Percentiles rank a stretch among this genome's conserved stretches.
Evolutionary conservation across 129 eudicot genomes (phyloP).

Genomic region (Chrysanthemum lavandulifolium): DNA sequence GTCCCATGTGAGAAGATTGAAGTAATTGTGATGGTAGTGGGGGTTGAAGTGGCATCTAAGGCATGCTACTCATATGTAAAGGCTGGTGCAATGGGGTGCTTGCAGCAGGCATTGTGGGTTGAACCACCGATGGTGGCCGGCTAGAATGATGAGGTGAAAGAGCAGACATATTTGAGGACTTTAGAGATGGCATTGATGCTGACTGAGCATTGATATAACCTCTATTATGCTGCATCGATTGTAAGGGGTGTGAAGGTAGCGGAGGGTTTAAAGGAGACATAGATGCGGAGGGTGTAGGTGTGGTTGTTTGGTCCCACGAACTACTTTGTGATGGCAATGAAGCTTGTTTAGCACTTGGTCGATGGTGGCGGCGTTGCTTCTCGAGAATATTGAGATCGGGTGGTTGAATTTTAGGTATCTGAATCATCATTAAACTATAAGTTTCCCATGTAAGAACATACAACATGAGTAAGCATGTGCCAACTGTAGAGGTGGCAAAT

Average conservation of each 20-base stretch:
- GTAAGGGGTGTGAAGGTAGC: slow-evolving; percentile 49
- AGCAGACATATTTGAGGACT: slow-evolving; percentile 52
- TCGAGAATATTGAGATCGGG: slow-evolving; percentile 50
- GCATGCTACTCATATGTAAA: slow-evolving; percentile 44
- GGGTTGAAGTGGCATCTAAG: slow-evolving; percentile 66
- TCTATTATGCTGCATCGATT: slow-evolving; percentile 45
- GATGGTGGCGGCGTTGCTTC: slow-evolving; percentile 55
- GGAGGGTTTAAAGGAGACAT: slow-evolving; percentile 46
- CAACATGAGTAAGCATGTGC: neutral
- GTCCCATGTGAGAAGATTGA: slow-evolving; percentile 51
- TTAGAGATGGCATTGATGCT: slow-evolving; percentile 45
- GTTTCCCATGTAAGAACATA: slow-evolving; percentile 3
- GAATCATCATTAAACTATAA: slow-evolving; percentile 16
- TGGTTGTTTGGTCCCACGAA: slow-evolving; percentile 46
- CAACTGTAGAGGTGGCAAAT: no score
- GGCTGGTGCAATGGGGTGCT: slow-evolving; percentile 65
- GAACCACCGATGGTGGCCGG: slow-evolving; percentile 50
- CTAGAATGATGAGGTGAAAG: slow-evolving; percentile 61
- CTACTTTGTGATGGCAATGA: slow-evolving; percentile 47
- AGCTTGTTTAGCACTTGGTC: slow-evolving; percentile 39
- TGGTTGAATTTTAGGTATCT: slow-evolving; percentile 56
- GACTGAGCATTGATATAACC: slow-evolving; percentile 48
- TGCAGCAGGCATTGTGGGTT: slow-evolving; percentile 50
- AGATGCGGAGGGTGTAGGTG: slow-evolving; percentile 44
- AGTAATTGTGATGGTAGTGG: slow-evolving; percentile 65